phyloP scores from a whole-genome alignment of 192 early-diverging fungal species.

The Mortierella hygrophila region DNA sequence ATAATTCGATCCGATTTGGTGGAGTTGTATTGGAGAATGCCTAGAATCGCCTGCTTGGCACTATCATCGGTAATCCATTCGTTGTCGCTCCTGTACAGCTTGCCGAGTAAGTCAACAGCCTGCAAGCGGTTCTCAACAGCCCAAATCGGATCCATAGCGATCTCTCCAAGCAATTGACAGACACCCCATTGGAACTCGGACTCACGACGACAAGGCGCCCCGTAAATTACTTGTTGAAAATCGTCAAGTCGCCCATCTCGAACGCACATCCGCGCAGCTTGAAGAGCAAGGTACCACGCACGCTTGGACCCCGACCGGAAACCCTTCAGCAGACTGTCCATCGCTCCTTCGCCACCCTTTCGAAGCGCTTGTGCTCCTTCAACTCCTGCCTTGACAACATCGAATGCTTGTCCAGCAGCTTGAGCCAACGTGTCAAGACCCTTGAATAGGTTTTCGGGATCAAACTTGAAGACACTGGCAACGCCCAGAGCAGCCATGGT shows the following conservation, averaged over 20 bases:
- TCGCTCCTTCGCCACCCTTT: not conserved
- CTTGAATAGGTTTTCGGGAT: not conserved
- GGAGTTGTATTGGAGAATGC: not conserved
- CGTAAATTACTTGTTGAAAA: not conserved
- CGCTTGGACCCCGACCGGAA: not conserved
- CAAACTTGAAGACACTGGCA: not conserved
- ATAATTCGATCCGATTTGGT: not conserved
- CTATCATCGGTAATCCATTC: not conserved
- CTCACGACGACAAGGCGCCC: constrained; percentile 5
- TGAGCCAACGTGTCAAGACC: not conserved
- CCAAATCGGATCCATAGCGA: constrained; percentile 6
- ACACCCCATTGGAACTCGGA: constrained; percentile 12
- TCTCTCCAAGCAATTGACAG: constrained; percentile 10
- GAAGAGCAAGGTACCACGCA: not conserved
- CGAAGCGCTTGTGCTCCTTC: not conserved
- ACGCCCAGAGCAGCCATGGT: not conserved
- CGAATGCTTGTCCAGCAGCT: not conserved
- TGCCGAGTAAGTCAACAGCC: not conserved
- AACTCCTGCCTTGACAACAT: not conserved
- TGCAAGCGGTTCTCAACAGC: not conserved
- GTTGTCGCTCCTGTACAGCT: not conserved
- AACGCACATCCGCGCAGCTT: not conserved
- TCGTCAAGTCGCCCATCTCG: not conserved
- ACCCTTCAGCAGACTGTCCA: constrained; percentile 1
- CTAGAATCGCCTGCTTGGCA: not conserved